A percentile compares a stretch with the other conserved stretches of the same genome.
phyloP scores from a whole-genome alignment of 2,329 filamentous ascomycete genomes.

The Biscogniauxia mediterranea region DNA sequence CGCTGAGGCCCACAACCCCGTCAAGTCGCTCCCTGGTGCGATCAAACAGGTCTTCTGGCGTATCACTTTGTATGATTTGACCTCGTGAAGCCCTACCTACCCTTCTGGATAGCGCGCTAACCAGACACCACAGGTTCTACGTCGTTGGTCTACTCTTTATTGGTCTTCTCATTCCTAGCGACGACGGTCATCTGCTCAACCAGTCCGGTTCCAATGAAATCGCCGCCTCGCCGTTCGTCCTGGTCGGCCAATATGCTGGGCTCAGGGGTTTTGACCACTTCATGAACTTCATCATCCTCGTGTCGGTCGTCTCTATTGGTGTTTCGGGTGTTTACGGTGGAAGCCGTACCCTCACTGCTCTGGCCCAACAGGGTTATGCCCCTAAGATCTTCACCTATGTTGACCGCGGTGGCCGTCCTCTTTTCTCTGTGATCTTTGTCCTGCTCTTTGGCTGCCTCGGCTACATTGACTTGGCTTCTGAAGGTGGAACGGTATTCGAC shows the following conservation, averaged over 20 bases:
- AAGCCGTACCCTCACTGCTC: conserved; percentile 56
- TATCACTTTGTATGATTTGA: conserved; percentile 43
- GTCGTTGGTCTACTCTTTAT: conserved; percentile 52
- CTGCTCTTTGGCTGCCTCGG: conserved; percentile 51
- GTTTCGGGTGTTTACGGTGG: conserved; percentile 60
- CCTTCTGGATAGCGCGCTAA: conserved; percentile 5
- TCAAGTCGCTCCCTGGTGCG: conserved; percentile 72
- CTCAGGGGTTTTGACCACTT: conserved; percentile 52
- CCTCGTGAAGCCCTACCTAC: neutral
- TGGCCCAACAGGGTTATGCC: conserved; percentile 59
- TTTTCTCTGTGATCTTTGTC: conserved; percentile 47
- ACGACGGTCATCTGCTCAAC: conserved; percentile 46
- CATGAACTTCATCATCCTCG: conserved; percentile 59
- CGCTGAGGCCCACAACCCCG: conserved; percentile 68
- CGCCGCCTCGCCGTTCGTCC: conserved; percentile 55
- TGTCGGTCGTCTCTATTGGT: conserved; percentile 58
- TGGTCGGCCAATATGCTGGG: conserved; percentile 53
- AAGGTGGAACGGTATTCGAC: conserved; percentile 53
- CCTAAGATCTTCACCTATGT: conserved; percentile 57
- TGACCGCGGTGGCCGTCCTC: conserved; percentile 55
- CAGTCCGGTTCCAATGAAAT: conserved; percentile 45
- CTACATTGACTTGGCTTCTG: conserved; percentile 44
- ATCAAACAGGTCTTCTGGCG: conserved; percentile 75
- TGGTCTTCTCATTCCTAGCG: conserved; percentile 47
- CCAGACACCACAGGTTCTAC: conserved; percentile 40